Conservation (phyloP, 768 basidiomycete genomes). For the Trametes villosa region DNA sequence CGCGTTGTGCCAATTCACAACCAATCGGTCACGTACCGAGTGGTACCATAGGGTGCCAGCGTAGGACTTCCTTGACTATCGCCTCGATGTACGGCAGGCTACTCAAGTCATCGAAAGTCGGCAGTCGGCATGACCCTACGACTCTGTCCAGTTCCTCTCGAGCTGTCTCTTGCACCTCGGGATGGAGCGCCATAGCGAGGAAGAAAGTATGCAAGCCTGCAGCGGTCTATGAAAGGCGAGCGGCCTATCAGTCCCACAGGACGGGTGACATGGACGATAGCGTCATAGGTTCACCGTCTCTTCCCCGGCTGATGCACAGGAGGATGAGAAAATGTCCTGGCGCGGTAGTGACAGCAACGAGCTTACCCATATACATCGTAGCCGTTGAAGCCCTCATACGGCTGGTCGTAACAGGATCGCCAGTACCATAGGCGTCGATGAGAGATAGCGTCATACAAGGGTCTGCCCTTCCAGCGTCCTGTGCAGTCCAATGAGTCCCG, state of each 20-base stretch:
- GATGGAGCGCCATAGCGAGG: slow-evolving; percentile 64
- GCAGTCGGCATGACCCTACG: slow-evolving; percentile 57
- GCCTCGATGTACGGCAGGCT: slow-evolving; percentile 61
- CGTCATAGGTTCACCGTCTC: background rate
- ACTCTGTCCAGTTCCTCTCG: slow-evolving; percentile 68
- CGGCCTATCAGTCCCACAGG: too few species aligned
- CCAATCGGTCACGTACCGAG: background rate
- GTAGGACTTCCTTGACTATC: slow-evolving; percentile 48
- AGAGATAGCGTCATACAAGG: slow-evolving; percentile 10
- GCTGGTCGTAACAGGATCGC: background rate
- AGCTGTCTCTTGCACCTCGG: too few species aligned
- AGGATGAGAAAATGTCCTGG: background rate
- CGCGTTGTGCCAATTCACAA: too few species aligned
- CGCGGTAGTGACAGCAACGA: background rate
- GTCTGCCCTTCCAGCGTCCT: background rate
- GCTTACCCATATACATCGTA: slow-evolving; percentile 17
- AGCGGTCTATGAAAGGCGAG: too few species aligned
- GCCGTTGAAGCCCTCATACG: slow-evolving; percentile 4
- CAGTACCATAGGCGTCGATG: background rate
- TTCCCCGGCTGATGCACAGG: background rate
- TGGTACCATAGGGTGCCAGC: slow-evolving; percentile 14
- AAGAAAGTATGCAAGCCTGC: slow-evolving; percentile 60
- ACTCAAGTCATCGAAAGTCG: slow-evolving; percentile 55
- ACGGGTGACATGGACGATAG: background rate
- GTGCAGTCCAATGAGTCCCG: background rate